phyloP scores from a whole-genome alignment of 441 rosid species.

The Gossypium gossypioides region DNA sequence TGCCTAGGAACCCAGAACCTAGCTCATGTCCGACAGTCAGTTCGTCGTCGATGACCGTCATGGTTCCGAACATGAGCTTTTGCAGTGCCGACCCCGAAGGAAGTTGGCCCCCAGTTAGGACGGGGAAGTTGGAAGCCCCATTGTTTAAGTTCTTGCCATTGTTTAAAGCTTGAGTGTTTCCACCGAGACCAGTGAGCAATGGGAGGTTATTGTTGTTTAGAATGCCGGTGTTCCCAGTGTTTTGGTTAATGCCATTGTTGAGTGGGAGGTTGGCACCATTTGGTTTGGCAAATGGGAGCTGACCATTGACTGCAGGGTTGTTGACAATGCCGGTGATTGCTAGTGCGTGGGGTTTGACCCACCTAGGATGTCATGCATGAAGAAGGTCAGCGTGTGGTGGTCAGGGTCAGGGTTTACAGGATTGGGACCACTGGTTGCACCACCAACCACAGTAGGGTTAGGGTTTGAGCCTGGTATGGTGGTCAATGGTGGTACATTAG shows the following conservation, averaged over 20 bases:
- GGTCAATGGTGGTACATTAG: background rate
- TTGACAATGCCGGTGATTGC: conserved; percentile 51
- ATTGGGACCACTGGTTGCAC: conserved; percentile 16
- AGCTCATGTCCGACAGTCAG: conserved; percentile 48
- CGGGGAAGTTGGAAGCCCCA: conserved; percentile 20
- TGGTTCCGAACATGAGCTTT: conserved; percentile 57
- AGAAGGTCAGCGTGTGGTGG: conserved; percentile 33
- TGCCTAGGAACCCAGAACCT: conserved; percentile 48
- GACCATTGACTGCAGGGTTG: conserved; percentile 44
- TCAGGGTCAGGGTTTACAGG: conserved; percentile 27
- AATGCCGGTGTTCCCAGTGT: conserved; percentile 42
- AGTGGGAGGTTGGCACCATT: conserved; percentile 53
- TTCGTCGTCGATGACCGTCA: conserved; percentile 62
- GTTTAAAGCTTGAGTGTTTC: conserved; percentile 29
- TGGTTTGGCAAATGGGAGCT: conserved; percentile 53
- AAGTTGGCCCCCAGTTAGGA: conserved; percentile 36
- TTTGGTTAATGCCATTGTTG: conserved; percentile 38
- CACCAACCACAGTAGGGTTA: conserved; percentile 8
- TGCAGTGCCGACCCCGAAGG: conserved; percentile 43
- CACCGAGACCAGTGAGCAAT: conserved; percentile 48
- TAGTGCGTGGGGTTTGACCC: conserved; percentile 53
- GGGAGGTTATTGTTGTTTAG: conserved; percentile 60
- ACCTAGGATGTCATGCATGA: conserved; percentile 58
- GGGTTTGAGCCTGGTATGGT: background rate
- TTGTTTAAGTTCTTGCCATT: conserved; percentile 25